A percentile compares a stretch with the other conserved stretches of the same genome.
Conservation (phyloP, 306 rosid genomes). For the Prunus mira region DNA sequence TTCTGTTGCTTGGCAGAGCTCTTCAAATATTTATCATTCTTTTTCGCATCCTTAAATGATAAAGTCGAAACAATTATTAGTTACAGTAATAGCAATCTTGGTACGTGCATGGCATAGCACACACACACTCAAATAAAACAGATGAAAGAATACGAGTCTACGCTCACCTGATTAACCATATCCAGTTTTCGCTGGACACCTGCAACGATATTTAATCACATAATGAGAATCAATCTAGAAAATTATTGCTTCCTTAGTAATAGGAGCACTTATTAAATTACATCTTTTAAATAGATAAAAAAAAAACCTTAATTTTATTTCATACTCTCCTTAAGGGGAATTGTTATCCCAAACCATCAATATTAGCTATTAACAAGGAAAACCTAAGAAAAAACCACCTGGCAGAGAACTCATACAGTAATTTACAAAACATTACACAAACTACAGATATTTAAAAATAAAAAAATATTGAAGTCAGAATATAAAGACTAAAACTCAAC, state of each 20-base stretch:
- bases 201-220: slow-evolving; percentile 28
- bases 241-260: neutral
- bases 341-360: neutral
- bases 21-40: slow-evolving; percentile 54
- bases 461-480: neutral
- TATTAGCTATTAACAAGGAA: neutral
- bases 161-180: slow-evolving; percentile 63
- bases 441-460: neutral
- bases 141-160: neutral
- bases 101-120: neutral
- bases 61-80: neutral
- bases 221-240: slow-evolving; percentile 16
- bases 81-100: neutral
- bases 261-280: no score
- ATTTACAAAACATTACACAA: neutral
- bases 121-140: neutral
- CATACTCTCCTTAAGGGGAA: neutral
- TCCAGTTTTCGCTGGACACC: slow-evolving; percentile 97
- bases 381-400: neutral
- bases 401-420: neutral
- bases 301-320: neutral
- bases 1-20: slow-evolving; percentile 46
- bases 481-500: neutral
- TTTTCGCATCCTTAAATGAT: slow-evolving; percentile 44
- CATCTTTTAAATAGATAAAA: neutral